A percentile compares a stretch with the other conserved stretches of the same genome.
These are phyloP conservation scores for Clavariopsis aquatica DNA, from an alignment of 495 filamentous ascomycete species.

Conservation along the genomic window DNA sequence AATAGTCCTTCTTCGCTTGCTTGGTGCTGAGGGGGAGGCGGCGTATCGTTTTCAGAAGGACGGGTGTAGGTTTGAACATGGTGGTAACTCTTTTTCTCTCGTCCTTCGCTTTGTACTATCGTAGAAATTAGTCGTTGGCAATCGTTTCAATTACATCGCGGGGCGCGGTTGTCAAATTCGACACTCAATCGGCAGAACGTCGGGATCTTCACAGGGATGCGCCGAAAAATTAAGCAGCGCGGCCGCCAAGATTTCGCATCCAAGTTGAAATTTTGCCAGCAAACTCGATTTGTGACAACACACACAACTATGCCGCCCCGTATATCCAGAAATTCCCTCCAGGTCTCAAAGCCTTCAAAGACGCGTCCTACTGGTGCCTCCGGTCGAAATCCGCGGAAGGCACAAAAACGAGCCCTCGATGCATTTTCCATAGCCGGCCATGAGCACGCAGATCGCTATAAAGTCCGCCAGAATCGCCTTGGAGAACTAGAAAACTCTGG, in stretches of 20 bases:
- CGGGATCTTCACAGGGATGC: neutral
- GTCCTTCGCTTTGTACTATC: neutral
- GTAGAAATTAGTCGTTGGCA: neutral
- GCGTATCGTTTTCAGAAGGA: constrained; percentile 66
- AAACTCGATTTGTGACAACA: neutral
- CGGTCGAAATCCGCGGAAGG: constrained; percentile 39
- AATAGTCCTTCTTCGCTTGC: constrained; percentile 87
- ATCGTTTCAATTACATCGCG: neutral
- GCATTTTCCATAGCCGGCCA: constrained; percentile 82
- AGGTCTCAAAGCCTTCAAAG: constrained; percentile 4
- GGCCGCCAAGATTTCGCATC: constrained; percentile 35
- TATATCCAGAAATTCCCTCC: constrained; percentile 1
- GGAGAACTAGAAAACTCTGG: constrained; percentile 54
- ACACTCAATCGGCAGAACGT: constrained; percentile 9
- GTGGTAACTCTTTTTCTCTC: constrained; percentile 16
- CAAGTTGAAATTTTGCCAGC: neutral
- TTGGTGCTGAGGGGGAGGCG: constrained; percentile 83
- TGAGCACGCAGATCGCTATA: constrained; percentile 53
- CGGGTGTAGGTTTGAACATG: constrained; percentile 69
- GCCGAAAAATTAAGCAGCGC: constrained; percentile 4
- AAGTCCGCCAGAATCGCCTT: constrained; percentile 59
- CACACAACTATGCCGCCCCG: neutral
- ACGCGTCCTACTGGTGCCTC: constrained; percentile 27
- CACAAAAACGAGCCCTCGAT: constrained; percentile 64
- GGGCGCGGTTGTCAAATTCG: constrained; percentile 7